Conservation (phyloP, 176 grass and related monocot genomes). For the Ensete ventricosum region DNA sequence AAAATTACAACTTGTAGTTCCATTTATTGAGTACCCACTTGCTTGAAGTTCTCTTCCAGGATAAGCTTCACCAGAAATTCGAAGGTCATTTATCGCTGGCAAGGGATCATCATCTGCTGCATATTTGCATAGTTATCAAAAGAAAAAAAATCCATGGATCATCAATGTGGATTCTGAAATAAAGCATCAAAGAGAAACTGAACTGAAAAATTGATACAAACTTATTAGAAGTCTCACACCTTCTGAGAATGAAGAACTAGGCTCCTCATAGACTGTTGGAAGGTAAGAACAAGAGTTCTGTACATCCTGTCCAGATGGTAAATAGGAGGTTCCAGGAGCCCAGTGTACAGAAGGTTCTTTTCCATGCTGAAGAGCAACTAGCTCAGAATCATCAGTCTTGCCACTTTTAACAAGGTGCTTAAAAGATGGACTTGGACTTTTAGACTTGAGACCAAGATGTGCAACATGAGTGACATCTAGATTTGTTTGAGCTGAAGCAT, state of each 20-base stretch:
- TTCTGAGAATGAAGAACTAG: constrained; percentile 88
- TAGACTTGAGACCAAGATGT: constrained; percentile 29
- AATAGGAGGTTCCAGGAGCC: constrained; percentile 48
- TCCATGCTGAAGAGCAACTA: constrained; percentile 21
- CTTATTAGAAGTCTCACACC: constrained; percentile 21
- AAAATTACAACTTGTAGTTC: constrained; percentile 96
- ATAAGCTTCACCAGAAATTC: constrained; percentile 85
- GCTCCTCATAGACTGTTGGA: constrained; percentile 82
- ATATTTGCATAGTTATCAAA: constrained; percentile 4
- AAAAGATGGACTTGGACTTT: constrained; percentile 40
- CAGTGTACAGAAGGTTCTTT: constrained; percentile 52
- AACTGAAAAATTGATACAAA: neutral
- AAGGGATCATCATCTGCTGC: constrained; percentile 78
- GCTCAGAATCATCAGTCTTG: constrained; percentile 38
- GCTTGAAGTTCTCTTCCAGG: constrained; percentile 88
- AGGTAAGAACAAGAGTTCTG: constrained; percentile 62
- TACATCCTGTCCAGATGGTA: constrained; percentile 48
- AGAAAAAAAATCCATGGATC: neutral
- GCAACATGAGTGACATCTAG: constrained; percentile 27
- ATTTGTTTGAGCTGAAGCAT: constrained; percentile 35
- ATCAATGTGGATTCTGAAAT: neutral
- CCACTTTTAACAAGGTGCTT: constrained; percentile 38
- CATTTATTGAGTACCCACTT: constrained; percentile 84
- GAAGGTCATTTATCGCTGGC: constrained; percentile 80
- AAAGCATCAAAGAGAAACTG: neutral